phyloP scores from a whole-genome alignment of 371 early-diverging fungal species.

The Zychaea mexicana region DNA sequence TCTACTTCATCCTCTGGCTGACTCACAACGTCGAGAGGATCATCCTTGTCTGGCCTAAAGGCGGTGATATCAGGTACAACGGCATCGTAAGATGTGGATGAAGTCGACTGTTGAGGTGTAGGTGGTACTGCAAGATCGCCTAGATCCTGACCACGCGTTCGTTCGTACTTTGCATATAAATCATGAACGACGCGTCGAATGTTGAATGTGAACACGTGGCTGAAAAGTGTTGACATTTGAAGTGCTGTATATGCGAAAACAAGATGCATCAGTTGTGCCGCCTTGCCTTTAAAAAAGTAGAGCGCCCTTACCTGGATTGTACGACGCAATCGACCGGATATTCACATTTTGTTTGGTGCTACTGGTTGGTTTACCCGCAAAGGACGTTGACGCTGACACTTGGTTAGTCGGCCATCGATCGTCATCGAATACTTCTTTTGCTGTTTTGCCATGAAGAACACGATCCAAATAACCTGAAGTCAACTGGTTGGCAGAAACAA shows the following conservation, averaged over 20 bases:
- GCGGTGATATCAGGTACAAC: constrained; percentile 34
- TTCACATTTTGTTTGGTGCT: constrained; percentile 27
- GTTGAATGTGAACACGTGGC: constrained; percentile 43
- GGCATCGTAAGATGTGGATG: constrained; percentile 34
- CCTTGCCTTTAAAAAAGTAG: too few relatives aligned
- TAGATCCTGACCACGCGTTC: neutral
- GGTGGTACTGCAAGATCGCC: constrained; percentile 11
- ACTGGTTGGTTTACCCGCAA: constrained; percentile 9
- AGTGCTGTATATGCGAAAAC: constrained; percentile 1
- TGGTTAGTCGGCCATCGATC: constrained; percentile 55
- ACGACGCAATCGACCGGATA: constrained; percentile 29
- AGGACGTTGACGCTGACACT: constrained; percentile 22
- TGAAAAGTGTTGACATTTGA: constrained; percentile 25
- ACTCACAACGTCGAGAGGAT: constrained; percentile 32
- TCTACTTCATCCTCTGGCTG: constrained; percentile 9
- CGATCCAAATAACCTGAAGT: constrained; percentile 79
- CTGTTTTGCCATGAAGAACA: constrained; percentile 56
- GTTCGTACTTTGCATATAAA: constrained; percentile 23
- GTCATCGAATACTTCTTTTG: constrained; percentile 62
- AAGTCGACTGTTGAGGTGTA: constrained; percentile 34
- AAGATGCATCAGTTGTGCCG: neutral
- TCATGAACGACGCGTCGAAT: constrained; percentile 47
- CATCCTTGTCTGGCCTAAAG: constrained; percentile 34
- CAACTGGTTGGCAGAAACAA: constrained; percentile 42
- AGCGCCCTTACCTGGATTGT: constrained; percentile 29